A percentile compares a stretch with the other conserved stretches of the same genome.
Evolutionary conservation across 2,329 filamentous ascomycete genomes (phyloP).

Genomic region (Plenodomus lindquistii): DNA sequence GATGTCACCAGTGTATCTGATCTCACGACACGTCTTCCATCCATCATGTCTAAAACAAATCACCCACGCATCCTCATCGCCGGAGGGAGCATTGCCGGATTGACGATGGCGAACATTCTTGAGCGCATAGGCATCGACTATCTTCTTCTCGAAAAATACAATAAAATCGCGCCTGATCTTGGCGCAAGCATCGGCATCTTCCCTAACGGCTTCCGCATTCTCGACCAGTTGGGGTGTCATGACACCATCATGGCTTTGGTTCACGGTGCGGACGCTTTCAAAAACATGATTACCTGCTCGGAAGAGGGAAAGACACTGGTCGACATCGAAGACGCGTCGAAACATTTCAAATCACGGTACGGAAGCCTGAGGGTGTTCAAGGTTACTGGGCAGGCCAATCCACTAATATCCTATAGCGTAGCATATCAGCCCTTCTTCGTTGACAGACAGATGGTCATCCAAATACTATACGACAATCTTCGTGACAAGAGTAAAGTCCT

Average conservation of each 20-base stretch:
- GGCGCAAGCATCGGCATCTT: slow-evolving; percentile 24
- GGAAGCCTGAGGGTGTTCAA: no score
- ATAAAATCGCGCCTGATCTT: slow-evolving; percentile 13
- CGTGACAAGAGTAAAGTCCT: slow-evolving; percentile 14
- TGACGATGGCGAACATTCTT: slow-evolving; percentile 16
- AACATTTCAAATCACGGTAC: no score
- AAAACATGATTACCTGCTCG: background rate
- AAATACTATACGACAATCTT: slow-evolving; percentile 16
- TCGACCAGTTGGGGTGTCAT: slow-evolving; percentile 23
- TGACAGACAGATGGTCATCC: slow-evolving; percentile 16
- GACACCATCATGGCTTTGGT: slow-evolving; percentile 2
- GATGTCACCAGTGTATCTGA: no score
- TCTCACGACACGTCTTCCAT: no score
- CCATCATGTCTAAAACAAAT: background rate
- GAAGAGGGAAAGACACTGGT: no score
- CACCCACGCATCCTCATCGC: slow-evolving; percentile 11
- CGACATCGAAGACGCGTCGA: no score
- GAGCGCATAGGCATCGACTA: slow-evolving; percentile 18
- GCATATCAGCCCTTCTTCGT: slow-evolving; percentile 8
- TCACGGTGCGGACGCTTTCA: background rate
- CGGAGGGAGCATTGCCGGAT: slow-evolving; percentile 17
- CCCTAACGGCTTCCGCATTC: slow-evolving; percentile 17
- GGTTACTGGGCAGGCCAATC: no score
- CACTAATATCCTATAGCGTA: no score
- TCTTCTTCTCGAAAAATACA: slow-evolving; percentile 16